These are phyloP conservation scores for Scutellaria baicalensis DNA, from an alignment of 257 asterid species.

Conservation along the genomic window DNA sequence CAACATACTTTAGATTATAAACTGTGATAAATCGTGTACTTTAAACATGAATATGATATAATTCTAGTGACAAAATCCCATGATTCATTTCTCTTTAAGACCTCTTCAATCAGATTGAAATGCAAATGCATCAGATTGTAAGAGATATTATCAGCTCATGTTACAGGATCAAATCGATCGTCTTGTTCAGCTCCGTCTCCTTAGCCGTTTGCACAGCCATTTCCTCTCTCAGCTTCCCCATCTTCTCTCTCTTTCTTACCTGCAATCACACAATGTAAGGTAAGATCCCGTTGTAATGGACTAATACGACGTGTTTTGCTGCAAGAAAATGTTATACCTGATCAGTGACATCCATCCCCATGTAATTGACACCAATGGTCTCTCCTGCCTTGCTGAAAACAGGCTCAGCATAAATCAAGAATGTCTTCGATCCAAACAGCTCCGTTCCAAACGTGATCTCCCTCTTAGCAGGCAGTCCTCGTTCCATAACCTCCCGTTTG, in stretches of 20 bases:
- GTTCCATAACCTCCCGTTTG: constrained; percentile 74
- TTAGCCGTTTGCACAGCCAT: constrained; percentile 93
- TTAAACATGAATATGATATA: too few relatives aligned
- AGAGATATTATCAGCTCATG: constrained; percentile 53
- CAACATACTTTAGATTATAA: too few relatives aligned
- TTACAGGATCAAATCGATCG: constrained; percentile 87
- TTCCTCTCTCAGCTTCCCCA: constrained; percentile 84
- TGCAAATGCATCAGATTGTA: background rate
- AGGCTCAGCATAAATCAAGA: constrained; percentile 75
- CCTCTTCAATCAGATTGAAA: background rate
- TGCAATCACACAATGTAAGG: constrained; percentile 12
- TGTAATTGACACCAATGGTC: constrained; percentile 78
- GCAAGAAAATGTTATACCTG: constrained; percentile 33
- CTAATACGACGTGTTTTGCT: too few relatives aligned
- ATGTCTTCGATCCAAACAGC: constrained; percentile 75
- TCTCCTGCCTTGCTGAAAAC: constrained; percentile 89
- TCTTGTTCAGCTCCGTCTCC: constrained; percentile 87
- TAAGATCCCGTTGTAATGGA: too few relatives aligned
- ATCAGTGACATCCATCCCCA: constrained; percentile 96
- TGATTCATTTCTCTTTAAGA: background rate
- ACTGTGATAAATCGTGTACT: too few relatives aligned
- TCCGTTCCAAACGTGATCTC: constrained; percentile 88
- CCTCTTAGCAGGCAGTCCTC: constrained; percentile 76
- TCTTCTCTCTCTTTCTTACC: constrained; percentile 78
- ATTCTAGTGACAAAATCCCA: background rate